Conservation (phyloP, 2,329 filamentous ascomycete species). For the Aspergillus sp. region DNA sequence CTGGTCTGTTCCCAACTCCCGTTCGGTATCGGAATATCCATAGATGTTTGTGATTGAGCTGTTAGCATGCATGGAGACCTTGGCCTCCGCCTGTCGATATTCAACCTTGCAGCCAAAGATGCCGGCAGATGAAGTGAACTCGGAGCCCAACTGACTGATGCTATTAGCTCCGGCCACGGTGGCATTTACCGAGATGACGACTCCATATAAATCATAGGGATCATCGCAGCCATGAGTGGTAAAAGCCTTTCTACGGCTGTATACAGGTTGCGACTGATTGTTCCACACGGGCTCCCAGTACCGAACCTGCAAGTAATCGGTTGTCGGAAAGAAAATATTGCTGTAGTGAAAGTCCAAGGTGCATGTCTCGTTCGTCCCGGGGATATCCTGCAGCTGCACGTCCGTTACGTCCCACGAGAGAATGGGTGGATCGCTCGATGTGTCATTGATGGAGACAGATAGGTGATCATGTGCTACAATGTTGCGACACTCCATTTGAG, state of each 20-base stretch:
- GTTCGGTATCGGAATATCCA: slow-evolving; percentile 22
- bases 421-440: slow-evolving; percentile 16
- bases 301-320: slow-evolving; percentile 36
- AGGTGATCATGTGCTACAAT: slow-evolving; percentile 23
- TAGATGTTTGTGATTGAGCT: slow-evolving; percentile 34
- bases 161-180: slow-evolving; percentile 15
- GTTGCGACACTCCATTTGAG: slow-evolving; percentile 28
- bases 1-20: slow-evolving; percentile 20
- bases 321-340: slow-evolving; percentile 31
- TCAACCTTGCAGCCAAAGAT: slow-evolving; percentile 37
- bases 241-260: slow-evolving; percentile 25
- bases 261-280: slow-evolving; percentile 11
- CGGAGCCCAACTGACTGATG: slow-evolving; percentile 12
- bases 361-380: slow-evolving; percentile 22
- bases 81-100: slow-evolving; percentile 32
- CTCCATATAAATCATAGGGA: slow-evolving; percentile 36
- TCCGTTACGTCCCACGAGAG: slow-evolving; percentile 34
- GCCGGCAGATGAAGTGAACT: slow-evolving; percentile 28
- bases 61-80: slow-evolving; percentile 36
- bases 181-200: slow-evolving; percentile 35
- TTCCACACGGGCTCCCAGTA: slow-evolving; percentile 37
- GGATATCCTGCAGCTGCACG: slow-evolving; percentile 21
- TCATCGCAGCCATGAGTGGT: slow-evolving; percentile 28
- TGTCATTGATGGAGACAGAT: slow-evolving; percentile 25
- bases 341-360: slow-evolving; percentile 33